These are phyloP conservation scores for Fusarium mangiferae DNA, from an alignment of 2,329 filamentous ascomycete species.

Conservation along the genomic window DNA sequence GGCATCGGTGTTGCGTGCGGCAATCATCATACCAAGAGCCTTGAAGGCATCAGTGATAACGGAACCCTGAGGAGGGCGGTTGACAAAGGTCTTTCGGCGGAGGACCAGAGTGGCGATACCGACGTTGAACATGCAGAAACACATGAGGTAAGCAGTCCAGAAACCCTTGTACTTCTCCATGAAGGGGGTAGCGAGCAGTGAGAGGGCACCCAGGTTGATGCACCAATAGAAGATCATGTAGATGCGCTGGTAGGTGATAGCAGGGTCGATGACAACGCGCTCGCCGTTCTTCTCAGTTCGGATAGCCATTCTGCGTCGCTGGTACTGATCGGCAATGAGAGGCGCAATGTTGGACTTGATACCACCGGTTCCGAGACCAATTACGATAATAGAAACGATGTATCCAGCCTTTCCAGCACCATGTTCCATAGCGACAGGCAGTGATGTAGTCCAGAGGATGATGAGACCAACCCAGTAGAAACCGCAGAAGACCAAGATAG, in stretches of 20 bases:
- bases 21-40: slow-evolving; percentile 54
- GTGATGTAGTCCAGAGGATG: slow-evolving; percentile 63
- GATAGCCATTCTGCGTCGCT: slow-evolving; percentile 62
- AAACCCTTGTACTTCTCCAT: slow-evolving; percentile 75
- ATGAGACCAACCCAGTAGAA: slow-evolving; percentile 69
- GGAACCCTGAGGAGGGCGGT: slow-evolving; percentile 68
- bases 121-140: slow-evolving; percentile 70
- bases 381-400: slow-evolving; percentile 67
- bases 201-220: slow-evolving; percentile 79
- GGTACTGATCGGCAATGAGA: slow-evolving; percentile 73
- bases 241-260: slow-evolving; percentile 73
- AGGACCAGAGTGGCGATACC: slow-evolving; percentile 64
- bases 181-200: slow-evolving; percentile 72
- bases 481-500: slow-evolving; percentile 66
- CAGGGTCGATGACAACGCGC: slow-evolving; percentile 73
- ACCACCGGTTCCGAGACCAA: slow-evolving; percentile 73
- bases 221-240: slow-evolving; percentile 81
- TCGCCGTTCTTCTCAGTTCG: slow-evolving; percentile 61
- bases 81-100: slow-evolving; percentile 59
- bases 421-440: slow-evolving; percentile 50
- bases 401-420: slow-evolving; percentile 60
- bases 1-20: slow-evolving; percentile 62
- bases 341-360: slow-evolving; percentile 74
- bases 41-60: slow-evolving; percentile 73
- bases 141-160: slow-evolving; percentile 71